These are phyloP conservation scores for Annulohypoxylon bovei DNA, from an alignment of 495 filamentous ascomycete genomes.

Conservation along the genomic window DNA sequence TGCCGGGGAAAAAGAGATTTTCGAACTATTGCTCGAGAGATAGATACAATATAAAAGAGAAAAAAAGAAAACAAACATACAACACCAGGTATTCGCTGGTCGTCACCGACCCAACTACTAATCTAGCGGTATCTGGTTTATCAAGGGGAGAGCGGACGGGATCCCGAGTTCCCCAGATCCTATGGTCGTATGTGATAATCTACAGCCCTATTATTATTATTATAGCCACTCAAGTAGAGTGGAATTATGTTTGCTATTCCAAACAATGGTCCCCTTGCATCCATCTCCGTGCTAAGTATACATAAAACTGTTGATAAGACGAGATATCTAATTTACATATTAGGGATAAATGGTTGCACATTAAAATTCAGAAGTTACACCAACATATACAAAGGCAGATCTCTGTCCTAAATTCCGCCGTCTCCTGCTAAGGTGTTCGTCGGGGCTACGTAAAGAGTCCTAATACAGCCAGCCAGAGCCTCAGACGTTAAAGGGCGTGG, in stretches of 20 bases:
- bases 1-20: not conserved
- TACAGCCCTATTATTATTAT: not conserved
- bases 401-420: conserved; percentile 58
- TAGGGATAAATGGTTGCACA: too few relatives aligned
- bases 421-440: conserved; percentile 56
- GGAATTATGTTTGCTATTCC: not conserved
- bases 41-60: not conserved
- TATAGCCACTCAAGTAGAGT: not conserved
- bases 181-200: conserved; percentile 7
- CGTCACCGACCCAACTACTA: not conserved
- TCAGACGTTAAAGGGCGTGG: conserved; percentile 59
- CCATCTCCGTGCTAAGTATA: too few relatives aligned
- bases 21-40: too few relatives aligned
- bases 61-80: not conserved
- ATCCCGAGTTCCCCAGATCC: conserved; percentile 13
- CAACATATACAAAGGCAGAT: too few relatives aligned
- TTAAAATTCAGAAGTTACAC: too few relatives aligned
- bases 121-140: too few relatives aligned
- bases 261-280: not conserved
- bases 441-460: conserved; percentile 57
- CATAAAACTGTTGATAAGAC: too few relatives aligned
- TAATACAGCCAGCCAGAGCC: conserved; percentile 62
- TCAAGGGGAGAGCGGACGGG: conserved; percentile 54
- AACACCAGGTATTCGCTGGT: not conserved
- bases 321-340: too few relatives aligned